Conservation (phyloP, 2,329 filamentous ascomycete genomes). For the Colletotrichum sp. region DNA sequence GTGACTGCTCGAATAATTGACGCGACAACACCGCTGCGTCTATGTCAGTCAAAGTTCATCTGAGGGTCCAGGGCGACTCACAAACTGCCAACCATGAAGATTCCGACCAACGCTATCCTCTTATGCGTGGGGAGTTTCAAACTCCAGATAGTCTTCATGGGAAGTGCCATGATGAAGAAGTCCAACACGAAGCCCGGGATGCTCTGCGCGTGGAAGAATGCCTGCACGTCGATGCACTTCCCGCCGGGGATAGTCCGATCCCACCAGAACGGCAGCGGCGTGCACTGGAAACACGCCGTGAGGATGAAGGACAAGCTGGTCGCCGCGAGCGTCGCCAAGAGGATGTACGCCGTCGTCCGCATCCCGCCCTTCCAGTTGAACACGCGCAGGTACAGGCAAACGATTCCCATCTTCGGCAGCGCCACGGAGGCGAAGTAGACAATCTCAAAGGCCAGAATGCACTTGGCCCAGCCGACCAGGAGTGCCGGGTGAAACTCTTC, state of each 20-base stretch:
- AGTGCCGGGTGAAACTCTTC: conserved; percentile 19
- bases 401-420: conserved; percentile 32
- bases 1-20: conserved; percentile 14
- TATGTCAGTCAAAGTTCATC: background rate
- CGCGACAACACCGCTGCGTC: conserved; percentile 3
- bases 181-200: conserved; percentile 28
- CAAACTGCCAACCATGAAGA: conserved; percentile 32
- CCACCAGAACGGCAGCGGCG: conserved; percentile 39
- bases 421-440: conserved; percentile 31
- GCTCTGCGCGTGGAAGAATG: conserved; percentile 30
- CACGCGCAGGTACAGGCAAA: conserved; percentile 34
- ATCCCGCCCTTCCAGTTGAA: conserved; percentile 30
- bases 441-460: conserved; percentile 30
- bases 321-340: conserved; percentile 24
- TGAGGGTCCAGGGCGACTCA: background rate
- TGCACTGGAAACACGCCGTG: conserved; percentile 40
- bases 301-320: conserved; percentile 26
- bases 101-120: conserved; percentile 27
- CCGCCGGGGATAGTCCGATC: conserved; percentile 26
- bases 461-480: conserved; percentile 27
- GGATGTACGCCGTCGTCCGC: conserved; percentile 19
- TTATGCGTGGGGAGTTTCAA: conserved; percentile 29
- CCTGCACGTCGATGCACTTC: conserved; percentile 36
- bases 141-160: conserved; percentile 30
- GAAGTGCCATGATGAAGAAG: conserved; percentile 29